A percentile compares a stretch with the other conserved stretches of the same genome.
Conservation (phyloP, 2,329 filamentous ascomycete genomes). For the Penicillium verrucosum region DNA sequence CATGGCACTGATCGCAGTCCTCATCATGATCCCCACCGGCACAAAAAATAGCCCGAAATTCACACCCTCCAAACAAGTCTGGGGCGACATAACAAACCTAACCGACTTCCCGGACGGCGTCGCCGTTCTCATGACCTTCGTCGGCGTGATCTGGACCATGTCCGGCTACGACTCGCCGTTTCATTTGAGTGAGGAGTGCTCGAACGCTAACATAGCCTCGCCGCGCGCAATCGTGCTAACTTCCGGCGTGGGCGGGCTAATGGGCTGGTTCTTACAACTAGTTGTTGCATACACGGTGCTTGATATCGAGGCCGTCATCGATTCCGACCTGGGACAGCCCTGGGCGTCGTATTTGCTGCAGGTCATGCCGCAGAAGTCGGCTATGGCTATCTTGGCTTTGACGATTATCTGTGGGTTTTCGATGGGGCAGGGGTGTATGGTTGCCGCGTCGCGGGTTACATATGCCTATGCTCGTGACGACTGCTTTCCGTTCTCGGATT, state of each 20-base stretch:
- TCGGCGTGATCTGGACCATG: constrained; percentile 68
- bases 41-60: constrained; percentile 59
- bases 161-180: constrained; percentile 66
- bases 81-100: constrained; percentile 62
- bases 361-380: constrained; percentile 58
- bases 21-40: constrained; percentile 65
- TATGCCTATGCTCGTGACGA: constrained; percentile 72
- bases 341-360: constrained; percentile 69
- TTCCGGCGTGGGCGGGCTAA: constrained; percentile 60
- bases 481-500: constrained; percentile 60
- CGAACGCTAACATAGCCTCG: constrained; percentile 67
- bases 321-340: constrained; percentile 64
- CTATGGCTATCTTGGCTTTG: constrained; percentile 60
- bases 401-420: constrained; percentile 68
- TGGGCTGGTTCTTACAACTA: constrained; percentile 71
- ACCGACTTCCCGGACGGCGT: constrained; percentile 67
- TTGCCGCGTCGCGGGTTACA: constrained; percentile 63
- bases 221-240: constrained; percentile 71
- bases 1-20: constrained; percentile 60
- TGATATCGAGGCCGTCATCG: constrained; percentile 58
- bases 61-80: constrained; percentile 57
- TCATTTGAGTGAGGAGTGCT: constrained; percentile 72
- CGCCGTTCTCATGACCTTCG: constrained; percentile 68
- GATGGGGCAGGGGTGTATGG: constrained; percentile 72
- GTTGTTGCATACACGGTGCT: constrained; percentile 70